Evolutionary conservation across 441 rosid genomes (phyloP), one percentile per base, ranked within the genome.

Genomic region (Jatropha podagrica): DNA sequence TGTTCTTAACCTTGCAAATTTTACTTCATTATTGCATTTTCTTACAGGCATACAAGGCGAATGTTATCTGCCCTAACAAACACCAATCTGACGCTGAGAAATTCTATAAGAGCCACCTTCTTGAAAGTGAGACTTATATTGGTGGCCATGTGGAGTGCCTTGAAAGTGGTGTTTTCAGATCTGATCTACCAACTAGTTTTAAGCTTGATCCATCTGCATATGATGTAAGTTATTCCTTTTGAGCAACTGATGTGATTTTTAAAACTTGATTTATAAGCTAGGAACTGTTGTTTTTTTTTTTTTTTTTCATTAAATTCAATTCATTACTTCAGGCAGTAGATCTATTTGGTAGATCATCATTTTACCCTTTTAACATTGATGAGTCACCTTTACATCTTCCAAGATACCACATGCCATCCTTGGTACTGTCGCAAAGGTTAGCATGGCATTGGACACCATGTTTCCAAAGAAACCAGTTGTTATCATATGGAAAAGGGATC

Each of bases 111-210:
- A 82, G 74, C 81, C 98, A 86, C 72, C 97, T 94, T 81, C 98
- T 96, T 81, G 98, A 96, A 85, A 94, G 97, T 73, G 99, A 96
- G 87, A 96, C 99, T 41, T 96, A 96, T 77, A 94, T 94, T 61
- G 99, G 99, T 76, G 99, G 99, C 59, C 98, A 94, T 72, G 99
- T 96, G 73, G 99, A 96, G 81, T 96, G 99, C 85, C 98, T 96
- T 75, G 98, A 96, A 86, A 96, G 97, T 87, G 99, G 99, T n/a
- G 99, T 96, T 83, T 96, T 96, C 82, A 91, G 98, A 85, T 94
- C 99, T 60, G 99, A 96, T 84, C 86, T 96, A 79, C 97, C 97
- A 44, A 92, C 98, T 80, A 85, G 86, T 80, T 96, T 96, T 85
- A 96, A 91, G 90, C 97, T 94, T 71, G 95, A 92, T 77, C 81